Conservation (phyloP, 805 yeast species). For the Wickerhamiella siamensis region DNA sequence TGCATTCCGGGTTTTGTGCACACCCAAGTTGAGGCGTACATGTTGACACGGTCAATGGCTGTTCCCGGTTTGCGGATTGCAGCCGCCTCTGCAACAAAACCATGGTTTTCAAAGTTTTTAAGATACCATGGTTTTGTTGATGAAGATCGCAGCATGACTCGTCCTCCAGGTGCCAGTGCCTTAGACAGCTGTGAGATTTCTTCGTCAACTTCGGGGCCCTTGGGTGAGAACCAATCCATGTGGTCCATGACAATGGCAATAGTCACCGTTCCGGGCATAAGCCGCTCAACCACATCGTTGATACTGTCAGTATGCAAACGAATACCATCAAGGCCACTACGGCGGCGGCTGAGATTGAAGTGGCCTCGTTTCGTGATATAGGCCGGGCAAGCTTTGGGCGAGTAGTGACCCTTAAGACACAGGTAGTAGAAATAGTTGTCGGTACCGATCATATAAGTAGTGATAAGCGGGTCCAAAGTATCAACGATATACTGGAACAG, state of each 20-base stretch:
- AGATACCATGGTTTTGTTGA: slow-evolving; percentile 68
- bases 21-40: slow-evolving; percentile 85
- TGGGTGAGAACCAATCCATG: slow-evolving; percentile 79
- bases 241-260: slow-evolving; percentile 81
- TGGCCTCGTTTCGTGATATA: slow-evolving; percentile 51
- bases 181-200: slow-evolving; percentile 52
- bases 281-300: slow-evolving; percentile 57
- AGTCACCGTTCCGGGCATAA: slow-evolving; percentile 47
- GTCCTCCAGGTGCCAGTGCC: slow-evolving; percentile 52
- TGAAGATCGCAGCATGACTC: slow-evolving; percentile 67
- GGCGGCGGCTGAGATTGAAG: slow-evolving; percentile 32
- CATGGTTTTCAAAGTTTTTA: slow-evolving; percentile 46
- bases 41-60: slow-evolving; percentile 66
- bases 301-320: slow-evolving; percentile 69
- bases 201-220: slow-evolving; percentile 44
- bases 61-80: slow-evolving; percentile 49
- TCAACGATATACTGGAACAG: slow-evolving; percentile 58
- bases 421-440: slow-evolving; percentile 74
- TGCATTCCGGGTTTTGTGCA: slow-evolving; percentile 37
- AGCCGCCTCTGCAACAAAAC: slow-evolving; percentile 56
- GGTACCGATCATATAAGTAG: slow-evolving; percentile 43
- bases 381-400: slow-evolving; percentile 56
- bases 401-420: slow-evolving; percentile 46
- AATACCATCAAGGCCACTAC: slow-evolving; percentile 49
- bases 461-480: slow-evolving; percentile 63